Percentiles rank a stretch among this genome's conserved stretches.
Conservation (phyloP, 306 rosid genomes). For the Calophaca sinica region DNA sequence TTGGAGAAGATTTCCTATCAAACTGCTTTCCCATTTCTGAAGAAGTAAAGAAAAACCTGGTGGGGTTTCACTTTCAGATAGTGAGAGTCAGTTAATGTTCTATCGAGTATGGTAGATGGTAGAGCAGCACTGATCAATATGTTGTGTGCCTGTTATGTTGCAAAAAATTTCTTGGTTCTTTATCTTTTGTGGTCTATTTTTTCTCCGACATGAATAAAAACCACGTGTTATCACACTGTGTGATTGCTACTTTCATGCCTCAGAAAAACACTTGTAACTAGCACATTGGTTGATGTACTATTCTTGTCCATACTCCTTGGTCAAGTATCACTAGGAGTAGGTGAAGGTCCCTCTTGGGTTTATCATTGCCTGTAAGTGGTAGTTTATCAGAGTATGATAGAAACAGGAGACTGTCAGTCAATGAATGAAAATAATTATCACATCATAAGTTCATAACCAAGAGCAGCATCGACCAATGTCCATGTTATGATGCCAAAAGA, state of each 20-base stretch:
- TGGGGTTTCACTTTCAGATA: neutral
- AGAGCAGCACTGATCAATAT: constrained; percentile 17
- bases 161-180: neutral
- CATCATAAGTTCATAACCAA: constrained; percentile 34
- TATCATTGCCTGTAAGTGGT: constrained; percentile 26
- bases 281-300: constrained; percentile 35
- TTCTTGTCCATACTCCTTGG: neutral
- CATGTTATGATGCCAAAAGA: constrained; percentile 32
- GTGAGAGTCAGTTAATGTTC: constrained; percentile 18
- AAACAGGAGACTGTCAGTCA: neutral
- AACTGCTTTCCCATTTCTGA: constrained; percentile 35
- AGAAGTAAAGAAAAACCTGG: constrained; percentile 30
- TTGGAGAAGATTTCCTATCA: constrained; percentile 32
- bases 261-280: constrained; percentile 33
- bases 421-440: constrained; percentile 13
- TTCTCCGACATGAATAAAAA: neutral
- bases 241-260: constrained; percentile 36
- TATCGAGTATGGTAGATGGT: constrained; percentile 10
- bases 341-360: constrained; percentile 22
- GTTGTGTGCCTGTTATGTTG: constrained; percentile 24
- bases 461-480: constrained; percentile 38
- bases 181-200: neutral
- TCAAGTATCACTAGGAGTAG: constrained; percentile 31
- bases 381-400: constrained; percentile 22
- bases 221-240: constrained; percentile 1